Evolutionary conservation across 495 filamentous ascomycete genomes (phyloP), one percentile per base, ranked within the genome.

Genomic region (Physcia stellaris): DNA sequence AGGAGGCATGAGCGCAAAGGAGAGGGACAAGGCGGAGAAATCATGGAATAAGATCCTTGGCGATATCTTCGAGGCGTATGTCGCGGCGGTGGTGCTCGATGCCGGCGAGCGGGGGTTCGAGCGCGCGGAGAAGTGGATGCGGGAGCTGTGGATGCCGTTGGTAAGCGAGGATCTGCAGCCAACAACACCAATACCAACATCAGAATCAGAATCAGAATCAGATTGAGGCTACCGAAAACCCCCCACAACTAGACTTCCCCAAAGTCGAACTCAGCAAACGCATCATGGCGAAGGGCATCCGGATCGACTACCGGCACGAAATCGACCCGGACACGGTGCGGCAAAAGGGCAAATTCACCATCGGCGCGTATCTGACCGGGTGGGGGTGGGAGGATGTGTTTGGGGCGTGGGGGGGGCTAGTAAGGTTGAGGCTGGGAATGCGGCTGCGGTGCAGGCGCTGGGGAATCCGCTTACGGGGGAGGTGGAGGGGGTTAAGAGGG

Each of bases 1-100:
- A 57, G 6, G 66, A 73, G 31, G 68, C 68, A 43, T 66, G 68
- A 44, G 12, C n/a, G n/a, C n/a, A n/a, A 45, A 31, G 37, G 52
- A 59, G 42, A 56, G 58, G 27, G 48, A 47, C 2, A 54, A 56
- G 9, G 50, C 62, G 35, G 47, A 57, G 6, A 66, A 73, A 32
- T 68, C 68, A 42, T 65, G 68, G 44, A 59, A 47, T 19, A 94
- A 94, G 54, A 72, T 78, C 13, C 60, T 76, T 33, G 86, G 75
- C 6, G 86, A 94, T 55, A 68, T 94, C 6, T 87, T 94, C 51
- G 86, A 94, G 56, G 79, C 86, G 2, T 93, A 88, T 54, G 71
- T 86, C 7, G 86, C 83, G 15, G 86, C 81, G 10, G 53, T 83
- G 18, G 67, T 92, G 31, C 56, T 85, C 6, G 75, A 75, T 10